A percentile compares a stretch with the other conserved stretches of the same genome.
phyloP scores from a whole-genome alignment of 2,329 filamentous ascomycete species.

The Pseudogymnoascus sp. region DNA sequence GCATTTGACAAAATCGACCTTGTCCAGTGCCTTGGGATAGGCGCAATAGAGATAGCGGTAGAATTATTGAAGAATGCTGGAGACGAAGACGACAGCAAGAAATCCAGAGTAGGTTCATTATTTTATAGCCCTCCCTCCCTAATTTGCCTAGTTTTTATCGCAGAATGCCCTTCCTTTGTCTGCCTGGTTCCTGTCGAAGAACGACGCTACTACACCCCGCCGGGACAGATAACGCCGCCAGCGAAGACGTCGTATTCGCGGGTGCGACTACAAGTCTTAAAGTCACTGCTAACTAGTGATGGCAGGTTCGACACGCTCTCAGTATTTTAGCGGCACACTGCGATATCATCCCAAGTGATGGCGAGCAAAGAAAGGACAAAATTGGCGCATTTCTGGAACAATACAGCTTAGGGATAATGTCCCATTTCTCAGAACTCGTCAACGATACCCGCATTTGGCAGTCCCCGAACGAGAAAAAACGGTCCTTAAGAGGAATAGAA shows the following conservation, averaged over 20 bases:
- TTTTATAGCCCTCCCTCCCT: neutral
- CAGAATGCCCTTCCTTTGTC: neutral
- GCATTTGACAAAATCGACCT: constrained; percentile 62
- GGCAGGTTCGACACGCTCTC: constrained; percentile 25
- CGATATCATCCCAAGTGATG: constrained; percentile 35
- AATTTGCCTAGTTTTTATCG: neutral
- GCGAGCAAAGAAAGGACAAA: constrained; percentile 32
- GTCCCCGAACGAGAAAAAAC: constrained; percentile 59
- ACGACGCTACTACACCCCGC: neutral
- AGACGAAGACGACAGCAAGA: constrained; percentile 53
- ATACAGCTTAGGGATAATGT: constrained; percentile 80
- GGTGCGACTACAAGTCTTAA: neutral
- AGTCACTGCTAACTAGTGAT: constrained; percentile 10
- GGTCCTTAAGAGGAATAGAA: constrained; percentile 74
- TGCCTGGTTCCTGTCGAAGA: neutral
- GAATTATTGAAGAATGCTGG: constrained; percentile 75
- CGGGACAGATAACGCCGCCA: neutral
- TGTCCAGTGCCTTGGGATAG: constrained; percentile 60
- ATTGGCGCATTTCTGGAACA: constrained; percentile 71
- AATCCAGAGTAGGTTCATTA: constrained; percentile 43
- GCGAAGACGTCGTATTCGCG: neutral
- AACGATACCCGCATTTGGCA: constrained; percentile 57
- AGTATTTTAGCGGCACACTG: constrained; percentile 38
- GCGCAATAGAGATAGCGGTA: constrained; percentile 67
- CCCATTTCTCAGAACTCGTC: constrained; percentile 68